phyloP scores from a whole-genome alignment of 192 early-diverging fungal genomes.

The Podila minutissima region DNA sequence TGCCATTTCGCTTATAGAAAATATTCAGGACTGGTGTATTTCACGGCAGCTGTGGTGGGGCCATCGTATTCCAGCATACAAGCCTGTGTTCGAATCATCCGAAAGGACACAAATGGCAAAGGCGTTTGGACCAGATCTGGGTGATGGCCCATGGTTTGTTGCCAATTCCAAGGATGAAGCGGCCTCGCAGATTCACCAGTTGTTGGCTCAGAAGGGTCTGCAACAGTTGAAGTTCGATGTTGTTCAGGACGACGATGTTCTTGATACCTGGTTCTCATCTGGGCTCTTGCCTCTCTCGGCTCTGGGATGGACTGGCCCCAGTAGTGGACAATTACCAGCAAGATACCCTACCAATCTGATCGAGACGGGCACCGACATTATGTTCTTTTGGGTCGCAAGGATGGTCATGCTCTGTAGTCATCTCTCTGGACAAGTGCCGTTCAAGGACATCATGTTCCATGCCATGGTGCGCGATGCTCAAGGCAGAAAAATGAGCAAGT shows the following conservation, averaged over 20 bases:
- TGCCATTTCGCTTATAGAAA: slow-evolving; percentile 33
- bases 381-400: slow-evolving; percentile 98
- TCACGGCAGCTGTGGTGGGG: slow-evolving; percentile 99
- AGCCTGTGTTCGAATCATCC: slow-evolving; percentile 62
- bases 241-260: slow-evolving; percentile 89
- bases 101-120: neutral
- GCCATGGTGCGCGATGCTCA: slow-evolving; percentile 92
- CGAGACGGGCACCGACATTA: slow-evolving; percentile 96
- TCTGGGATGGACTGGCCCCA: slow-evolving; percentile 56
- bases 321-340: slow-evolving; percentile 56
- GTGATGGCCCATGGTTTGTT: slow-evolving; percentile 73
- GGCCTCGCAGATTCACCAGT: slow-evolving; percentile 57
- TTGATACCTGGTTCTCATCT: slow-evolving; percentile 99
- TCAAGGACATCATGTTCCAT: slow-evolving; percentile 91
- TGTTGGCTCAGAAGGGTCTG: slow-evolving; percentile 53
- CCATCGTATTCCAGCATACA: slow-evolving; percentile 93
- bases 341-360: slow-evolving; percentile 85
- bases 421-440: slow-evolving; percentile 83
- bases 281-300: slow-evolving; percentile 90
- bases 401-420: slow-evolving; percentile 97
- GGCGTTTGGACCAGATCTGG: slow-evolving; percentile 18
- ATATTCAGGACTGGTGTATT: slow-evolving; percentile 97
- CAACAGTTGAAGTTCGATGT: slow-evolving; percentile 48
- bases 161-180: slow-evolving; percentile 68
- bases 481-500: slow-evolving; percentile 92